A percentile compares a stretch with the other conserved stretches of the same genome.
Conservation (phyloP, 352 stramenopile genomes). For the Phytophthora sansomeana region DNA sequence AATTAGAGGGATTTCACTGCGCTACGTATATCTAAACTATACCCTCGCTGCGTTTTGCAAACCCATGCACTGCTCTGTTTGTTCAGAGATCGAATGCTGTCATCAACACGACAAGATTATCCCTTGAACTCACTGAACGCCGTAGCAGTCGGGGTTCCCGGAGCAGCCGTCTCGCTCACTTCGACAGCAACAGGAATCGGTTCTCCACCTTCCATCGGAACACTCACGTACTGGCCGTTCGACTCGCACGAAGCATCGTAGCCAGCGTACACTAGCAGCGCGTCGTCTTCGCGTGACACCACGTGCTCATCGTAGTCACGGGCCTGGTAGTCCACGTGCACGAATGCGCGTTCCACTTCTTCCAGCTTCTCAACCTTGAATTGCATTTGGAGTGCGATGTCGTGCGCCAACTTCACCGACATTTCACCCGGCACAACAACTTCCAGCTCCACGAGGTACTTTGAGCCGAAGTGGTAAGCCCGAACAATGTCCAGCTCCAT, state of each 20-base stretch:
- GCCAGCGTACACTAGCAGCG: conserved; percentile 56
- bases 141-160: conserved; percentile 34
- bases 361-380: conserved; percentile 93
- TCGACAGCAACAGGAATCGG: conserved; percentile 34
- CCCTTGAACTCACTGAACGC: conserved; percentile 33
- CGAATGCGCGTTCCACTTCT: conserved; percentile 94
- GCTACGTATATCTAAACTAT: conserved; percentile 8
- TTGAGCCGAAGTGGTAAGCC: conserved; percentile 95
- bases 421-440: conserved; percentile 93
- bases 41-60: background rate
- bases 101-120: conserved; percentile 2
- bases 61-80: background rate
- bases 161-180: conserved; percentile 32
- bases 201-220: conserved; percentile 32
- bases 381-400: conserved; percentile 95
- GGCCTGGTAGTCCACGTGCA: conserved; percentile 95
- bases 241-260: conserved; percentile 24
- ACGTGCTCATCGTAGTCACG: conserved; percentile 81
- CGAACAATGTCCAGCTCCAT: conserved; percentile 91
- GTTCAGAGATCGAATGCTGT: background rate
- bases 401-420: conserved; percentile 92
- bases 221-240: conserved; percentile 27
- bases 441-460: conserved; percentile 95
- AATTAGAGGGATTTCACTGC: conserved; percentile 23
- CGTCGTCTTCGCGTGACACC: conserved; percentile 60